phyloP scores from a whole-genome alignment of 495 filamentous ascomycete genomes.

The Aspergillus sclerotioniger region DNA sequence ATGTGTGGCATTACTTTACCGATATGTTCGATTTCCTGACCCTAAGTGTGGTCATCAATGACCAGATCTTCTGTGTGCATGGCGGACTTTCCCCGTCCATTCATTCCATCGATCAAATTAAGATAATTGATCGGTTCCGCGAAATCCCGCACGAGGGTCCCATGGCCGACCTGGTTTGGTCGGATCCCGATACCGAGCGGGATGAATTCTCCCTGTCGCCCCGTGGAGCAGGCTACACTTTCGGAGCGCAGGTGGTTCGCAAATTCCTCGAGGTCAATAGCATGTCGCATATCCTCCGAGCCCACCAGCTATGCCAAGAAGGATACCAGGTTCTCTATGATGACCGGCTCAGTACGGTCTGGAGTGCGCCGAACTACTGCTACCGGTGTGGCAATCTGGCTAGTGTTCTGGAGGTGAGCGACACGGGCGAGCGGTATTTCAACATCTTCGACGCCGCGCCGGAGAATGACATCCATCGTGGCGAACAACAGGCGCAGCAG shows the following conservation, averaged over 20 bases:
- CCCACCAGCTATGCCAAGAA: constrained; percentile 96
- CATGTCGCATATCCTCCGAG: constrained; percentile 94
- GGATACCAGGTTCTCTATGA: constrained; percentile 96
- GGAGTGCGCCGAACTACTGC: constrained; percentile 98
- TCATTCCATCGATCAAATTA: constrained; percentile 98
- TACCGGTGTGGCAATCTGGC: constrained; percentile 98
- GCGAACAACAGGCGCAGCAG: constrained; percentile 62
- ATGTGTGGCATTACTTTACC: constrained; percentile 99
- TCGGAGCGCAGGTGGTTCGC: constrained; percentile 93
- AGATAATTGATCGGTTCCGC: constrained; percentile 96
- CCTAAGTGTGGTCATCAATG: constrained; percentile 93
- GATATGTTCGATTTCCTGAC: constrained; percentile 99
- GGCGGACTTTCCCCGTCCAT: constrained; percentile 94
- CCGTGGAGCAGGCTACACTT: constrained; percentile 92
- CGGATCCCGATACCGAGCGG: constrained; percentile 89
- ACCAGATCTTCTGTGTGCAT: constrained; percentile 98
- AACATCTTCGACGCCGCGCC: constrained; percentile 97
- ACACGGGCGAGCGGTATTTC: constrained; percentile 86
- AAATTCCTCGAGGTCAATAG: constrained; percentile 96
- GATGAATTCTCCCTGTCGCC: constrained; percentile 96
- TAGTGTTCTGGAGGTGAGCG: constrained; percentile 91
- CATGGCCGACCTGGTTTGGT: constrained; percentile 99
- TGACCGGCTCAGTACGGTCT: constrained; percentile 90
- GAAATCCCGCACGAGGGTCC: constrained; percentile 98
- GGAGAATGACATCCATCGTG: constrained; percentile 87